phyloP scores from a whole-genome alignment of 495 filamentous ascomycete species.

The Rhypophila decipiens region DNA sequence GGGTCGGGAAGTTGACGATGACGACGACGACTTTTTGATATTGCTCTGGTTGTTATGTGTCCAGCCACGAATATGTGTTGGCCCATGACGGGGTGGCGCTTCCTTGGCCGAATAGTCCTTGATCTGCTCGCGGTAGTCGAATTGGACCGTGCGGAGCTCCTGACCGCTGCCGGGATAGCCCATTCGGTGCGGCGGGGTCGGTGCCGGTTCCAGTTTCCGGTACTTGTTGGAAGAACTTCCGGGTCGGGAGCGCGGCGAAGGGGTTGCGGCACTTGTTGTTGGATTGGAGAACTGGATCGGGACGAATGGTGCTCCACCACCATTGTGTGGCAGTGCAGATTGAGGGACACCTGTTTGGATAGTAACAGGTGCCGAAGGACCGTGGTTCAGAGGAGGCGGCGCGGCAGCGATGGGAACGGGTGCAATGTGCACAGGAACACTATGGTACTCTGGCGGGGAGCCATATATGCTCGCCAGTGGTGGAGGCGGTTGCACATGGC shows the following conservation, averaged over 20 bases:
- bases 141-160: conserved; percentile 41
- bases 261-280: neutral
- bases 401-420: neutral
- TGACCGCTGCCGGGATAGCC: conserved; percentile 32
- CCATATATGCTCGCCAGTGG: conserved; percentile 7
- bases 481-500: no score
- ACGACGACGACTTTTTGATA: conserved; percentile 22
- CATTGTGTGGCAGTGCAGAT: neutral
- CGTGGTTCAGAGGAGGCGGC: neutral
- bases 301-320: conserved; percentile 8
- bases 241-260: conserved; percentile 14
- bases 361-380: no score
- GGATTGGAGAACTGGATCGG: conserved; percentile 3
- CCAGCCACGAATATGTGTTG: conserved; percentile 44
- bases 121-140: conserved; percentile 41
- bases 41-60: conserved; percentile 43
- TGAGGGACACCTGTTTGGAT: neutral
- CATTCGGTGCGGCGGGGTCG: conserved; percentile 37
- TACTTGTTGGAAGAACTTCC: conserved; percentile 28
- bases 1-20: no score
- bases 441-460: conserved; percentile 14
- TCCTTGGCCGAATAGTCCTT: conserved; percentile 40
- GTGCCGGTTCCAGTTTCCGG: conserved; percentile 43
- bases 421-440: conserved; percentile 1
- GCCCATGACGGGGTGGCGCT: conserved; percentile 37